Percentiles rank a stretch among this genome's conserved stretches.
Evolutionary conservation across 352 stramenopile genomes (phyloP).

Genomic region (Phytopythium montanum): DNA sequence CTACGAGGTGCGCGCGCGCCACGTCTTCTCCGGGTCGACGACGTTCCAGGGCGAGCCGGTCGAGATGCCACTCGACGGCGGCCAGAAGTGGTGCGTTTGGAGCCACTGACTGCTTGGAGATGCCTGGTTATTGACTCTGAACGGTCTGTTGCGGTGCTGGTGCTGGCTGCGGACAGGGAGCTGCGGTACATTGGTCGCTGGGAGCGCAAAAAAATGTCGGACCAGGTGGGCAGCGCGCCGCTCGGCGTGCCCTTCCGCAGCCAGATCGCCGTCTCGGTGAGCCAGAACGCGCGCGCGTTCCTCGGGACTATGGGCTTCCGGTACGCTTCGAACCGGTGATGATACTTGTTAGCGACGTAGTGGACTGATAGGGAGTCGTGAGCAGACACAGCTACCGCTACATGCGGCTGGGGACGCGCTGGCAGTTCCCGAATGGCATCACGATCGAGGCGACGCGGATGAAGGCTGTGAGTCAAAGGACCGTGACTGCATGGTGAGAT

Average conservation of each 20-base stretch:
- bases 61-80: constrained; percentile 67
- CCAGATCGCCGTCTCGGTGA: constrained; percentile 78
- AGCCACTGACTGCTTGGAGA: background rate
- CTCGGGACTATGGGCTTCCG: constrained; percentile 74
- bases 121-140: background rate
- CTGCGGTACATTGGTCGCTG: constrained; percentile 80
- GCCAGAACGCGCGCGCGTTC: constrained; percentile 76
- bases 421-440: constrained; percentile 81
- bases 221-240: constrained; percentile 56
- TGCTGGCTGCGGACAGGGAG: constrained; percentile 33
- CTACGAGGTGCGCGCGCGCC: constrained; percentile 76
- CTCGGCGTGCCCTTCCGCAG: constrained; percentile 77
- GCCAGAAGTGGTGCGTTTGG: constrained; percentile 70
- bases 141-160: background rate
- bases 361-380: background rate
- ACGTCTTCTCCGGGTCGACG: constrained; percentile 78
- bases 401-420: constrained; percentile 79
- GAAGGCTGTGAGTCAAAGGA: constrained; percentile 58
- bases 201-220: constrained; percentile 86
- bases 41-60: constrained; percentile 79
- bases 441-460: constrained; percentile 83
- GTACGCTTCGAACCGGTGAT: constrained; percentile 18
- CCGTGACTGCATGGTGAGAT: background rate
- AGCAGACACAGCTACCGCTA: constrained; percentile 78
- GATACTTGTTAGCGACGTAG: background rate